A percentile compares a stretch with the other conserved stretches of the same genome.
These are phyloP conservation scores for Ascochyta clinopodiicola DNA, from an alignment of 2,329 filamentous ascomycete species.

Conservation along the genomic window DNA sequence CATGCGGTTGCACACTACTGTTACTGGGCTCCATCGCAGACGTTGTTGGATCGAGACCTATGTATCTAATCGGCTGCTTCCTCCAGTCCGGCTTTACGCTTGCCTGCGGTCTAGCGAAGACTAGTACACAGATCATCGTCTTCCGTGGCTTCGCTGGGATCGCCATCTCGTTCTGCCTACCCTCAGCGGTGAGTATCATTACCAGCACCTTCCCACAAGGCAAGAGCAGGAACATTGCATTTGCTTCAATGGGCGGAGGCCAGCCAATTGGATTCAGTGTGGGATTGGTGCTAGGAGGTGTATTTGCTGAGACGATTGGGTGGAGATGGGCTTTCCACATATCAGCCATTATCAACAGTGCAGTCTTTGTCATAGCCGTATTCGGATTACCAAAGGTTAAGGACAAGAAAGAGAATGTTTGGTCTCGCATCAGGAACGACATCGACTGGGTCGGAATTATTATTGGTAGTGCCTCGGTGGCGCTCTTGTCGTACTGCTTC, in stretches of 20 bases:
- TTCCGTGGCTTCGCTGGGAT: slow-evolving; percentile 57
- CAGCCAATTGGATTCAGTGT: slow-evolving; percentile 60
- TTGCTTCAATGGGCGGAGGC: slow-evolving; percentile 58
- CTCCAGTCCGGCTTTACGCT: slow-evolving; percentile 55
- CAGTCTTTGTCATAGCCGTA: slow-evolving; percentile 49
- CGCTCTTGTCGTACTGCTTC: slow-evolving; percentile 61
- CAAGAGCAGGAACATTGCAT: slow-evolving; percentile 58
- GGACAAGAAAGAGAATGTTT: slow-evolving; percentile 33
- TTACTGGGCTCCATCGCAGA: slow-evolving; percentile 60
- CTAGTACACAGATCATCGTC: slow-evolving; percentile 52
- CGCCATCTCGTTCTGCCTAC: slow-evolving; percentile 56
- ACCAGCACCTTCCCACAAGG: slow-evolving; percentile 56
- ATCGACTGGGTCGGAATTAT: slow-evolving; percentile 63
- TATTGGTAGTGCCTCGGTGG: slow-evolving; percentile 56
- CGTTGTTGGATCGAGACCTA: slow-evolving; percentile 55
- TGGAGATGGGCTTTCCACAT: slow-evolving; percentile 62
- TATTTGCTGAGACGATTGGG: slow-evolving; percentile 57
- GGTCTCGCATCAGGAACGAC: slow-evolving; percentile 47
- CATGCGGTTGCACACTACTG: slow-evolving; percentile 58
- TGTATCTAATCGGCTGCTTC: slow-evolving; percentile 57
- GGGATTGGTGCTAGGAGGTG: slow-evolving; percentile 59
- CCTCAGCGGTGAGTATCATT: slow-evolving; percentile 58
- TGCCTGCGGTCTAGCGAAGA: slow-evolving; percentile 51
- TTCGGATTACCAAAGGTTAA: slow-evolving; percentile 47
- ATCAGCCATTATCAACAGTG: slow-evolving; percentile 52